Conservation (phyloP, 768 basidiomycete species). For the Termitomyces sp. region DNA sequence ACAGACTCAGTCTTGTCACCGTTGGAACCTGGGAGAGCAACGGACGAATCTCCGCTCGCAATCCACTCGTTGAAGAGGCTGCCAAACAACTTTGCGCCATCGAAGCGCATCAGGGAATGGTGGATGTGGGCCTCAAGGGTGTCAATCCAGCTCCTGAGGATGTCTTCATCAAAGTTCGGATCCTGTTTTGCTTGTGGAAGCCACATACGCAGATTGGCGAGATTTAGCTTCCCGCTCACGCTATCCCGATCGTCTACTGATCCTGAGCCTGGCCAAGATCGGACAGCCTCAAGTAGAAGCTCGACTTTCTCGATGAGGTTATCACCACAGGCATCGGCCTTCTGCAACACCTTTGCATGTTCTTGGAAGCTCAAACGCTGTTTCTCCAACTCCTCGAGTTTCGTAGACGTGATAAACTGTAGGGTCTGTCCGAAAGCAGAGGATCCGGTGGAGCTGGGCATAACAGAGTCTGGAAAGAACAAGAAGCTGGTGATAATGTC, state of each 20-base stretch:
- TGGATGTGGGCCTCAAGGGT: constrained; percentile 38
- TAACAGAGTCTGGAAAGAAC: background rate
- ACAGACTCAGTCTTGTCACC: constrained; percentile 10
- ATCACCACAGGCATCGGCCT: constrained; percentile 23
- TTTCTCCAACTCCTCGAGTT: constrained; percentile 43
- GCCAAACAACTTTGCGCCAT: constrained; percentile 41
- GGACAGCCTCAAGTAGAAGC: constrained; percentile 31
- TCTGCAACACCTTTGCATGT: constrained; percentile 31
- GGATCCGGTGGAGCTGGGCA: constrained; percentile 6
- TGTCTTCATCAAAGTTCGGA: constrained; percentile 35
- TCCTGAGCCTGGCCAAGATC: constrained; percentile 36
- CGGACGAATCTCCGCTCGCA: constrained; percentile 39
- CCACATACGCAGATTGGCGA: constrained; percentile 35
- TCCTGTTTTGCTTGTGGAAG: constrained; percentile 39
- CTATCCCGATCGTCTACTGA: constrained; percentile 15
- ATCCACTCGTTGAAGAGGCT: constrained; percentile 45
- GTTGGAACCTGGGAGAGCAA: constrained; percentile 20
- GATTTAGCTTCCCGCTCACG: constrained; percentile 25
- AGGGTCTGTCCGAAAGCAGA: constrained; percentile 36
- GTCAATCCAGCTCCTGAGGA: constrained; percentile 36
- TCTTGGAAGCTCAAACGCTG: constrained; percentile 34
- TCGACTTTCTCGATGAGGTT: constrained; percentile 31
- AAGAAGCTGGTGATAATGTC: background rate
- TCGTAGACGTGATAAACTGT: constrained; percentile 42
- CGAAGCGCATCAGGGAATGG: constrained; percentile 36